These are phyloP conservation scores for Fusarium concolor DNA, from an alignment of 2,329 filamentous ascomycete species.

Conservation along the genomic window DNA sequence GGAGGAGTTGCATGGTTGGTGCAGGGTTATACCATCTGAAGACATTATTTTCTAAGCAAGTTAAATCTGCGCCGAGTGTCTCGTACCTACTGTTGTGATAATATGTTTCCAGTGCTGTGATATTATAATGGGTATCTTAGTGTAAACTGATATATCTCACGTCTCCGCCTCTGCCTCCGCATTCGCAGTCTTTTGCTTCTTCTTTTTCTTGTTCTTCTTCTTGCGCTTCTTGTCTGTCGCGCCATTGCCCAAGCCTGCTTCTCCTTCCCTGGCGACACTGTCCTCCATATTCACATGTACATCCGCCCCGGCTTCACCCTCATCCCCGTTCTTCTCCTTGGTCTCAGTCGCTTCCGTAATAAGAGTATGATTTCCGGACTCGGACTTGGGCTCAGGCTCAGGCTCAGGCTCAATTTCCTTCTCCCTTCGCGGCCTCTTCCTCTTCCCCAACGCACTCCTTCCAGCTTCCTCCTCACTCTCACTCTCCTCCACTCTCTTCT, in stretches of 20 bases:
- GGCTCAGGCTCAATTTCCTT: conserved; percentile 8
- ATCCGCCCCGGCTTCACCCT: conserved; percentile 26
- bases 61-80: not conserved
- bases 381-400: not conserved
- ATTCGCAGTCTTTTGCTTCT: conserved; percentile 44
- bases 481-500: conserved; percentile 43
- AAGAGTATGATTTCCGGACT: not conserved
- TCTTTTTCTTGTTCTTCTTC: conserved; percentile 45
- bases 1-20: conserved; percentile 34
- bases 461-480: conserved; percentile 54
- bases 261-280: conserved; percentile 29
- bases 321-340: not conserved
- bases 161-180: conserved; percentile 28
- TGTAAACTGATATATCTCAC: not conserved
- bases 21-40: conserved; percentile 23
- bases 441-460: conserved; percentile 53
- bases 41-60: conserved; percentile 9
- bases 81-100: not conserved
- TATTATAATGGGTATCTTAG: conserved; percentile 22
- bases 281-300: conserved; percentile 42
- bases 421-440: conserved; percentile 49
- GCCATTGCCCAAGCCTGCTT: not conserved
- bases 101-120: not conserved
- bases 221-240: conserved; percentile 36
- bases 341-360: not conserved